A percentile compares a stretch with the other conserved stretches of the same genome.
Evolutionary conservation across 225 moss, liverwort and hornwort species (phyloP).

Genomic region (Sphagnum contortum): DNA sequence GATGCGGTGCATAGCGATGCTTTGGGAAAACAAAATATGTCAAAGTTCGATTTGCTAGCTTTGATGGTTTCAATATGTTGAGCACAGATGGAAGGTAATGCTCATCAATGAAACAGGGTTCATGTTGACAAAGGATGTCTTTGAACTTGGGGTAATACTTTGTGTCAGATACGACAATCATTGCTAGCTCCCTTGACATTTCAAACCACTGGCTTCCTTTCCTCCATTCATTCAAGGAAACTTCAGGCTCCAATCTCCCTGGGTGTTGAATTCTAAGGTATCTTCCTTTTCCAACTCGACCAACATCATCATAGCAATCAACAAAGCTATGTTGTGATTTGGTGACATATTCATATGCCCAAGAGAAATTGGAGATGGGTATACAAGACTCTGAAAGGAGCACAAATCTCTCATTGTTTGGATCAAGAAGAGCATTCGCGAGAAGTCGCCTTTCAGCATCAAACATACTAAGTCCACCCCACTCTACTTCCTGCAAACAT

Average conservation of each 20-base stretch:
- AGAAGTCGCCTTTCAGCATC: slow-evolving; percentile 35
- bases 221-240: slow-evolving; percentile 23
- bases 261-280: slow-evolving; percentile 26
- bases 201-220: slow-evolving; percentile 56
- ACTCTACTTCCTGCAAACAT: slow-evolving; percentile 20
- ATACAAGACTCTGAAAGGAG: slow-evolving; percentile 46
- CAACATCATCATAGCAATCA: not conserved
- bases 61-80: slow-evolving; percentile 24
- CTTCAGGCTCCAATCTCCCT: slow-evolving; percentile 26
- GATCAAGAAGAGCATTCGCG: slow-evolving; percentile 36
- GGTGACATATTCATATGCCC: slow-evolving; percentile 29
- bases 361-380: slow-evolving; percentile 22
- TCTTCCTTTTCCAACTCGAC: slow-evolving; percentile 21
- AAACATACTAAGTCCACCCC: slow-evolving; percentile 21
- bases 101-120: slow-evolving; percentile 32
- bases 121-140: slow-evolving; percentile 8
- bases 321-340: slow-evolving; percentile 41
- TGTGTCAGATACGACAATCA: slow-evolving; percentile 22
- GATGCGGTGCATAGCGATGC: slow-evolving; percentile 11
- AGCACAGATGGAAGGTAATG: slow-evolving; percentile 41
- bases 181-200: slow-evolving; percentile 24
- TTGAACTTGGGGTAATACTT: slow-evolving; percentile 35
- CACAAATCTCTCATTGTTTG: slow-evolving; percentile 27
- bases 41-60: slow-evolving; percentile 27
- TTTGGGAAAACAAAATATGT: slow-evolving; percentile 19